These are phyloP conservation scores for Clathrospora elynae DNA, from an alignment of 2,329 filamentous ascomycete species.

Conservation along the genomic window DNA sequence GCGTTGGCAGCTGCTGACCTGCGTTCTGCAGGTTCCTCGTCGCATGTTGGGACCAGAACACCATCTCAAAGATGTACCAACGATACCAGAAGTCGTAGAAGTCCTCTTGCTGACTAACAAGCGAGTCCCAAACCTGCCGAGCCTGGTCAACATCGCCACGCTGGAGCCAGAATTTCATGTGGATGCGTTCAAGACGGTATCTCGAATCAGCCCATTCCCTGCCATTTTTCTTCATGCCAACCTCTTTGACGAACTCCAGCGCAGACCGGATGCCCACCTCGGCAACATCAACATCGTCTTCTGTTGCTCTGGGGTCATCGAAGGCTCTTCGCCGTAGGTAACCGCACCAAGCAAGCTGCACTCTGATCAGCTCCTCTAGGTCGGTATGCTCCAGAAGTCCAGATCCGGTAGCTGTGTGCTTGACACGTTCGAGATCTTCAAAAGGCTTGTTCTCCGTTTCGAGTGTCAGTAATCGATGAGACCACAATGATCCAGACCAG, in stretches of 20 bases:
- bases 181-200: slow-evolving; percentile 87
- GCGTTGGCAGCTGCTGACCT: slow-evolving; percentile 60
- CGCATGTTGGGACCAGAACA: slow-evolving; percentile 65
- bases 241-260: slow-evolving; percentile 78
- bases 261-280: slow-evolving; percentile 87
- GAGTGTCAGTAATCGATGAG: slow-evolving; percentile 81
- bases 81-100: slow-evolving; percentile 93
- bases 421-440: slow-evolving; percentile 82
- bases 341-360: slow-evolving; percentile 93
- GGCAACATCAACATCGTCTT: slow-evolving; percentile 81
- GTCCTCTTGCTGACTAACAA: slow-evolving; percentile 71
- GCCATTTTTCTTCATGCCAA: slow-evolving; percentile 78
- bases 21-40: slow-evolving; percentile 57
- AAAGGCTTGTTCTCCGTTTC: slow-evolving; percentile 80
- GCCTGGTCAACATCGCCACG: slow-evolving; percentile 78
- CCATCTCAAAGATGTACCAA: slow-evolving; percentile 92
- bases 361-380: slow-evolving; percentile 85
- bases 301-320: slow-evolving; percentile 69
- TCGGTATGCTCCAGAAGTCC: slow-evolving; percentile 83
- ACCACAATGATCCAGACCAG: slow-evolving; percentile 91
- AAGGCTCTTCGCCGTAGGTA: slow-evolving; percentile 88
- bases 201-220: slow-evolving; percentile 79
- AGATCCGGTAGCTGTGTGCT: slow-evolving; percentile 87
- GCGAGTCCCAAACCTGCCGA: slow-evolving; percentile 74
- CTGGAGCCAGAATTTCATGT: slow-evolving; percentile 89